Percentiles rank a stretch among this genome's conserved stretches.
Conservation (phyloP, 495 filamentous ascomycete species). For the Trichoderma parareesei region DNA sequence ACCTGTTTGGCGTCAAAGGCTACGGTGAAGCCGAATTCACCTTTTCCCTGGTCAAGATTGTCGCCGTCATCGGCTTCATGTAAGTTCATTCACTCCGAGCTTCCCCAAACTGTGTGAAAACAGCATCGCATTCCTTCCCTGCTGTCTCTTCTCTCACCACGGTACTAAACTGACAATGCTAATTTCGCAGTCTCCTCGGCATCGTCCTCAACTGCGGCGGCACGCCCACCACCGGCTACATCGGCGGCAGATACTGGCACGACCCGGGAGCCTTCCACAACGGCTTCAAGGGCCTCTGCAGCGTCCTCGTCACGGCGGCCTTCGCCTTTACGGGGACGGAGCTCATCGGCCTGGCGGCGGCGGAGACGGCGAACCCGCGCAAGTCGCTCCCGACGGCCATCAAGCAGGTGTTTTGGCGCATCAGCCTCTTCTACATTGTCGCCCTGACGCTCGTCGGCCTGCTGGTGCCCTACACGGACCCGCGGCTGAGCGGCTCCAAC, state of each 20-base stretch:
- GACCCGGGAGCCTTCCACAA: constrained; percentile 82
- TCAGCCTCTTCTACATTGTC: constrained; percentile 78
- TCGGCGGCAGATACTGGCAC: constrained; percentile 79
- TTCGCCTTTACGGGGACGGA: constrained; percentile 93
- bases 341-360: constrained; percentile 83
- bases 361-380: constrained; percentile 78
- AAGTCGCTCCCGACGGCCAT: constrained; percentile 79
- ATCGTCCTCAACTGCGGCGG: constrained; percentile 76
- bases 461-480: constrained; percentile 62
- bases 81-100: constrained; percentile 32
- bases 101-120: neutral
- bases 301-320: constrained; percentile 85
- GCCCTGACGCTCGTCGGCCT: constrained; percentile 66
- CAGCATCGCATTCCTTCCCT: neutral
- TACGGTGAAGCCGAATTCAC: constrained; percentile 91
- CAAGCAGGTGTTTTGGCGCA: constrained; percentile 95
- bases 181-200: constrained; percentile 55
- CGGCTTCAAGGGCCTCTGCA: constrained; percentile 91
- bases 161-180: neutral
- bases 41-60: constrained; percentile 79
- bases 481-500: constrained; percentile 45
- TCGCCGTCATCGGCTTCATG: constrained; percentile 85
- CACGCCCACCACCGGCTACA: constrained; percentile 63
- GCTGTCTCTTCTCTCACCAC: neutral
- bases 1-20: constrained; percentile 76